Percentiles rank a stretch among this genome's conserved stretches.
phyloP scores from a whole-genome alignment of 306 rosid genomes.

The Rosa lucieae region DNA sequence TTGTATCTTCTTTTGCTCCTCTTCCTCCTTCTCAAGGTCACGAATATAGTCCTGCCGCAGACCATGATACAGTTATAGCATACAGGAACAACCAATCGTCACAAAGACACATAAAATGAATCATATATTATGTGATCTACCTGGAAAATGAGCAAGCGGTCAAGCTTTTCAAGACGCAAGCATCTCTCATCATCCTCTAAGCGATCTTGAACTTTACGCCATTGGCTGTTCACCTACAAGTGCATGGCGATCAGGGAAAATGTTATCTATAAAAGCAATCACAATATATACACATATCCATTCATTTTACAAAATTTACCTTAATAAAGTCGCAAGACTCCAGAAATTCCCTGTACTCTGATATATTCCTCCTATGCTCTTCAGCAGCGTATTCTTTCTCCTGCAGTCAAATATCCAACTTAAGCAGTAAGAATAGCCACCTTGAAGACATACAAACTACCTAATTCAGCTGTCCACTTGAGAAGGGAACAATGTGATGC shows the following conservation, averaged over 20 bases:
- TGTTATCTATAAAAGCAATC: slow-evolving; percentile 19
- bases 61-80: slow-evolving; percentile 29
- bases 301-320: slow-evolving; percentile 42
- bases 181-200: slow-evolving; percentile 97
- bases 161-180: slow-evolving; percentile 85
- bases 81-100: not conserved
- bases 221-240: slow-evolving; percentile 75
- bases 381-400: slow-evolving; percentile 90
- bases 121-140: slow-evolving; percentile 37
- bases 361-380: slow-evolving; percentile 68
- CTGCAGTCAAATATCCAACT: slow-evolving; percentile 41
- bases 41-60: slow-evolving; percentile 87
- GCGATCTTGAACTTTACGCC: slow-evolving; percentile 98
- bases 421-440: slow-evolving; percentile 2
- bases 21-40: slow-evolving; percentile 94
- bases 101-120: slow-evolving; percentile 13
- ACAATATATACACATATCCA: slow-evolving; percentile 8
- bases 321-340: slow-evolving; percentile 86
- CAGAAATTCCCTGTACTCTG: slow-evolving; percentile 75
- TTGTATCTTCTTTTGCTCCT: slow-evolving; percentile 79
- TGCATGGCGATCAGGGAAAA: slow-evolving; percentile 13
- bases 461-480: not conserved
- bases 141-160: slow-evolving; percentile 91
- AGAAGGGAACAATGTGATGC: not conserved
- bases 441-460: not conserved